These are phyloP conservation scores for Trichopus zeylanicus DNA, from an alignment of 116 monocot genomes.

Conservation along the genomic window DNA sequence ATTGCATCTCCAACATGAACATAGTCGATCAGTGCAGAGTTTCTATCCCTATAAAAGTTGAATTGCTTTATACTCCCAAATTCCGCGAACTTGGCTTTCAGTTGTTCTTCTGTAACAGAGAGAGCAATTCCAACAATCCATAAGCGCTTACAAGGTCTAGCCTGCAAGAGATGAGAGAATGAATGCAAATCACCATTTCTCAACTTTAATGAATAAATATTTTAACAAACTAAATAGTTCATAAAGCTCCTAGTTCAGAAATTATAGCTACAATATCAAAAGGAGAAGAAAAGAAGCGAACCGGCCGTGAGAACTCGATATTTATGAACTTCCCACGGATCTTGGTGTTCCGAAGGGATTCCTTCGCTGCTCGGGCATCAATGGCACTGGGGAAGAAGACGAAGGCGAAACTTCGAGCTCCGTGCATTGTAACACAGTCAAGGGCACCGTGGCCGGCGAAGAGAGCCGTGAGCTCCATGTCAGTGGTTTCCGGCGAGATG, in stretches of 20 bases:
- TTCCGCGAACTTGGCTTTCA: conserved; percentile 66
- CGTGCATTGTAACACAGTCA: conserved; percentile 52
- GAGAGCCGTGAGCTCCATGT: conserved; percentile 53
- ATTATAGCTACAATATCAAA: no score
- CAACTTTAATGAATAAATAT: no score
- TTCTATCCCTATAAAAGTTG: conserved; percentile 52
- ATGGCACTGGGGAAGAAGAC: conserved; percentile 50
- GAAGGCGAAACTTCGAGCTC: conserved; percentile 64
- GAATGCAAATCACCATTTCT: no score
- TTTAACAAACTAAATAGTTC: no score
- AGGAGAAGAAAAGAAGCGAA: conserved; percentile 32
- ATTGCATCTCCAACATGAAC: conserved; percentile 68
- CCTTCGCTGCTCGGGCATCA: conserved; percentile 60
- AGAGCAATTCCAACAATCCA: conserved; percentile 87
- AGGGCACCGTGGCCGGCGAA: conserved; percentile 51
- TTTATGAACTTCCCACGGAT: conserved; percentile 42
- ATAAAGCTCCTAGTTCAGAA: no score
- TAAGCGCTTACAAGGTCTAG: conserved; percentile 63
- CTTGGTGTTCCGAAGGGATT: conserved; percentile 35
- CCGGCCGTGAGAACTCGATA: conserved; percentile 78
- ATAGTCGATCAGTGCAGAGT: conserved; percentile 69
- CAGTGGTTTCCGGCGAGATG: conserved; percentile 43
- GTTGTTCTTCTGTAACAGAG: conserved; percentile 51
- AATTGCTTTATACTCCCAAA: conserved; percentile 76
- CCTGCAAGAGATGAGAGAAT: conserved; percentile 27